Base-by-base conservation (phyloP, 352 stramenopile species). In the Phytophthora citricola region DNA sequence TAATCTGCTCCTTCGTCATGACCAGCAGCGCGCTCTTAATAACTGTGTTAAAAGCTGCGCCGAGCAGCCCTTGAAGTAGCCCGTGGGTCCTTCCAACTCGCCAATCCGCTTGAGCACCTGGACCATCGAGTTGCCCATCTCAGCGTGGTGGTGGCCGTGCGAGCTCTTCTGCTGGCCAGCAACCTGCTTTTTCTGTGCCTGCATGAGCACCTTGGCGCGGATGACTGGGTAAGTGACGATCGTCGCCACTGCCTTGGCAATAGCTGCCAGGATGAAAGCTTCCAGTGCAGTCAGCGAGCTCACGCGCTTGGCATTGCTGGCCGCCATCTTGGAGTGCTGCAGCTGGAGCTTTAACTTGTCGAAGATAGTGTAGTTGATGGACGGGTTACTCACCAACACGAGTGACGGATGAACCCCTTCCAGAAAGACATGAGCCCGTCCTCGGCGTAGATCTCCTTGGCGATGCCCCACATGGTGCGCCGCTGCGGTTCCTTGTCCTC, bases 301-400 rank as follows among this genome's bases (percentile, higher is more conserved):
- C 60, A 87, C 36, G 2, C 79, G 76, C 41, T 67, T 66, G 9
- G 74, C 60, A 31, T 73, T 68, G 8, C 47, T 71, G 38, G 79
- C 69, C 27, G 62, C 53, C 71, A 83, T 88, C 63, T 85, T 89
- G 40, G 62, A 76, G 41, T 74, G 58, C 54, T 87, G 83, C 56
- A 91, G 48, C 27, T 78, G 69, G 41, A 91, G 65, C 67, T 97
- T 97, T 32, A 97, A 75, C 53, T 83, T 83, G 71, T 97, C 88
- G 46, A 95, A 97, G 45, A 93, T 79, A 15, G 89, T 95, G 63
- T 92, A 97, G 73, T 96, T 95, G 69, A 97, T 97, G 31, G 88
- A 91, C 27, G 89, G 89, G 67, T 97, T 97, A 69, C 75, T 92
- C 20, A 93, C 89, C 48, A 97, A 81, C 60, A 97, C 81, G 27